Conservation (phyloP, 2,329 filamentous ascomycete genomes). For the Madurella fahalii region DNA sequence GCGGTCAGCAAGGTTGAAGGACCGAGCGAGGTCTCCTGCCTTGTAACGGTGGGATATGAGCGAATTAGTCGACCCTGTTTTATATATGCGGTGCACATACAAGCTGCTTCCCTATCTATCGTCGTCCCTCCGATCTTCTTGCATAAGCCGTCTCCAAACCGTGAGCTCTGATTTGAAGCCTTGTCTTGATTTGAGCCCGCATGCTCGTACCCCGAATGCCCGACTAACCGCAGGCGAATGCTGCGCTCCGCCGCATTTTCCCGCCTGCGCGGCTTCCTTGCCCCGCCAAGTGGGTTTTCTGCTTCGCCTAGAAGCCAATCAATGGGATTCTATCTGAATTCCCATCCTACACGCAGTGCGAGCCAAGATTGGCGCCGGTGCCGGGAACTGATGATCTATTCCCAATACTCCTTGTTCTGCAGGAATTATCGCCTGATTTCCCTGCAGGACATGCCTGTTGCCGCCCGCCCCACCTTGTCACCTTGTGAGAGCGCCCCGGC, state of each 20-base stretch:
- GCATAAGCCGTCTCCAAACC: not conserved
- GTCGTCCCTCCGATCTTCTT: too few species aligned
- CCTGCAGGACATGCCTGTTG: not conserved
- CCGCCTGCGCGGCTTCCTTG: not conserved
- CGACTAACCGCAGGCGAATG: not conserved
- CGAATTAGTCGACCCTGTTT: too few species aligned
- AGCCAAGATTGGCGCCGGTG: not conserved
- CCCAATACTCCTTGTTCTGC: not conserved
- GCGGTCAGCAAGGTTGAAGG: too few species aligned
- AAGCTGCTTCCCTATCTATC: too few species aligned
- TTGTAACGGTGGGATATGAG: too few species aligned
- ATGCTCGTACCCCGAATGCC: not conserved
- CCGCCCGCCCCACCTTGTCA: not conserved
- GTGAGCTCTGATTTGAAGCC: not conserved
- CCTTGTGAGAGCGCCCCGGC: not conserved
- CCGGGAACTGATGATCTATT: not conserved
- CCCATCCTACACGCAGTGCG: not conserved
- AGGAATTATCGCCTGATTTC: not conserved
- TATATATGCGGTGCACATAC: too few species aligned
- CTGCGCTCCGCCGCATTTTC: conserved; percentile 1
- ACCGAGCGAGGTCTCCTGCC: too few species aligned
- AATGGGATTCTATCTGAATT: not conserved
- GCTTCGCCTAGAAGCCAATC: not conserved
- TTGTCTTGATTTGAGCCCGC: conserved; percentile 1
- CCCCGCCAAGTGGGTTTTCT: conserved; percentile 2